Percentiles rank a stretch among this genome's conserved stretches.
These are phyloP conservation scores for Aspergillus hiratsukae DNA, from an alignment of 2,329 filamentous ascomycete species.

Conservation along the genomic window DNA sequence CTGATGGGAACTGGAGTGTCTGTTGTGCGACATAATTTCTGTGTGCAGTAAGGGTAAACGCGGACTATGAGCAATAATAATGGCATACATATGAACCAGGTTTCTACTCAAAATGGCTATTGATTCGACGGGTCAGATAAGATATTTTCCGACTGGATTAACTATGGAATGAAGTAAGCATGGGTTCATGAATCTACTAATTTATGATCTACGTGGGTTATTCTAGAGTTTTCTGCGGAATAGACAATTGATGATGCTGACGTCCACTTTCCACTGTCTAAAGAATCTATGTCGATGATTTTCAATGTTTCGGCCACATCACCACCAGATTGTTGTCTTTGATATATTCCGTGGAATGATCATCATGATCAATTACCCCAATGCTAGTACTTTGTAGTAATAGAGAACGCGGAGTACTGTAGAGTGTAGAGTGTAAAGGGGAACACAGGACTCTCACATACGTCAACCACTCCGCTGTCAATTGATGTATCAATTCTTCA, in stretches of 20 bases:
- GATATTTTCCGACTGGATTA: conserved; percentile 7
- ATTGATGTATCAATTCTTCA: background rate
- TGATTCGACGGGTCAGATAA: conserved; percentile 6
- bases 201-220: background rate
- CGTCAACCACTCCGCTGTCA: background rate
- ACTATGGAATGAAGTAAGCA: background rate
- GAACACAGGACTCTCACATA: background rate
- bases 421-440: too few species aligned
- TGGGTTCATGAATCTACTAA: background rate
- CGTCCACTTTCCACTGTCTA: background rate
- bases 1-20: conserved; percentile 1
- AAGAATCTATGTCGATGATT: too few species aligned
- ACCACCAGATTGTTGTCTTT: too few species aligned
- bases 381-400: too few species aligned
- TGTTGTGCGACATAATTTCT: conserved; percentile 8
- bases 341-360: background rate
- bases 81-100: conserved; percentile 1
- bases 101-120: conserved; percentile 2
- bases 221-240: background rate
- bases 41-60: background rate
- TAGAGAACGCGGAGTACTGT: too few species aligned
- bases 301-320: too few species aligned
- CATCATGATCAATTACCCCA: background rate
- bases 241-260: too few species aligned
- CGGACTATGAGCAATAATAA: background rate